Percentiles rank a stretch among this genome's conserved stretches.
These are phyloP conservation scores for Sugiyamaella americana DNA, from an alignment of 805 yeast species.

Conservation along the genomic window DNA sequence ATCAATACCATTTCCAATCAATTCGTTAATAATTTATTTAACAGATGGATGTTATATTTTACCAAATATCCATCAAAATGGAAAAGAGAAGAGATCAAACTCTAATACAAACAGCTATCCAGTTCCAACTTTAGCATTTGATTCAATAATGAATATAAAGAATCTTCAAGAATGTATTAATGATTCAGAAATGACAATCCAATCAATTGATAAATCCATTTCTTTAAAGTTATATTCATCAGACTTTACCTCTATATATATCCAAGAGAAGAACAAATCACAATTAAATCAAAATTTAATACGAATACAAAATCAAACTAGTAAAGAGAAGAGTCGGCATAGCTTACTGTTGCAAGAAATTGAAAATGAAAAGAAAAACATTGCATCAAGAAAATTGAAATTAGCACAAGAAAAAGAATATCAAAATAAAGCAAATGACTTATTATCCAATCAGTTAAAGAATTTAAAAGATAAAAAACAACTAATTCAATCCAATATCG, in stretches of 20 bases:
- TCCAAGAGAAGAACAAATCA: background rate
- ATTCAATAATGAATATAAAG: slow-evolving; percentile 26
- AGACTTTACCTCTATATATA: background rate
- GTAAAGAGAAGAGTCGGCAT: too few relatives aligned
- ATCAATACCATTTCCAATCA: slow-evolving; percentile 12
- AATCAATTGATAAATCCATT: slow-evolving; percentile 5
- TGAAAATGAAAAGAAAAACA: background rate
- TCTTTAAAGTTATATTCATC: background rate
- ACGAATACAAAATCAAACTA: background rate
- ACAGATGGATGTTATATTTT: slow-evolving; percentile 21
- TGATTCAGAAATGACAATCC: slow-evolving; percentile 25
- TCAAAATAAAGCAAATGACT: slow-evolving; percentile 9
- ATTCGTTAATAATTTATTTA: slow-evolving; percentile 17
- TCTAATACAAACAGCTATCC: slow-evolving; percentile 1
- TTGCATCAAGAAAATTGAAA: background rate
- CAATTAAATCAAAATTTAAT: background rate
- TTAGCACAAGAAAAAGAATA: slow-evolving; percentile 5
- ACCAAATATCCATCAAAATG: background rate
- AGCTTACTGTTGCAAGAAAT: background rate
- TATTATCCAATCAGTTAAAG: background rate
- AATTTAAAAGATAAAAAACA: background rate
- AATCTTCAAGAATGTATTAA: slow-evolving; percentile 27
- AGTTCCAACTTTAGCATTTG: slow-evolving; percentile 18
- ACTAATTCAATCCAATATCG: background rate
- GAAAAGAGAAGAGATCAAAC: background rate